These are phyloP conservation scores for Naganishia randhawae DNA, from an alignment of 768 basidiomycete species.

Conservation along the genomic window DNA sequence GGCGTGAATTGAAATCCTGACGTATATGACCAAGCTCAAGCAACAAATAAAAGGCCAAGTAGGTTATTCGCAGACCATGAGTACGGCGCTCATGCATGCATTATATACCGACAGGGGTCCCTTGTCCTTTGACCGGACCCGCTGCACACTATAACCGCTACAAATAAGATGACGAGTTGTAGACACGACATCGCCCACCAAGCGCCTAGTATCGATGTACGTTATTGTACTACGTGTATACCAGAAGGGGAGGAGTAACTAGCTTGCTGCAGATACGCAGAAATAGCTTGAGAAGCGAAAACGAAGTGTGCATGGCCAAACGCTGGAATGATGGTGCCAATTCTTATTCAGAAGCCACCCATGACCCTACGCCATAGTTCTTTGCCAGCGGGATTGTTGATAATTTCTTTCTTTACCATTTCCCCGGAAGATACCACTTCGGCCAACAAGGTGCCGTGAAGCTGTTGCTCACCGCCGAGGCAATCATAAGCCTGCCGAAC, in stretches of 20 bases:
- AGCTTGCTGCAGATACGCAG: background rate
- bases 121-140: constrained; percentile 9
- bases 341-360: constrained; percentile 4
- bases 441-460: constrained; percentile 1
- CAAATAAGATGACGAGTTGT: background rate
- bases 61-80: background rate
- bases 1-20: no score
- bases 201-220: background rate
- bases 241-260: background rate
- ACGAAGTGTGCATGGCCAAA: constrained; percentile 3
- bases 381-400: constrained; percentile 14
- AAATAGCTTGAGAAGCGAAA: constrained; percentile 13
- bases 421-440: constrained; percentile 17
- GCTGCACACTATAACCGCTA: background rate
- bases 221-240: background rate
- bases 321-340: no score
- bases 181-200: background rate
- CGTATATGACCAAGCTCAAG: no score
- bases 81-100: background rate
- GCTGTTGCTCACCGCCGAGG: constrained; percentile 35
- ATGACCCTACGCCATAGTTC: constrained; percentile 7
- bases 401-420: constrained; percentile 18
- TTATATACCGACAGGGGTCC: constrained; percentile 7
- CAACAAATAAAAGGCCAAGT: no score
- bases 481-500: constrained; percentile 41